Evolutionary conservation across 176 grass and related monocot genomes (phyloP).

Genomic region (Ensete glaucum): DNA sequence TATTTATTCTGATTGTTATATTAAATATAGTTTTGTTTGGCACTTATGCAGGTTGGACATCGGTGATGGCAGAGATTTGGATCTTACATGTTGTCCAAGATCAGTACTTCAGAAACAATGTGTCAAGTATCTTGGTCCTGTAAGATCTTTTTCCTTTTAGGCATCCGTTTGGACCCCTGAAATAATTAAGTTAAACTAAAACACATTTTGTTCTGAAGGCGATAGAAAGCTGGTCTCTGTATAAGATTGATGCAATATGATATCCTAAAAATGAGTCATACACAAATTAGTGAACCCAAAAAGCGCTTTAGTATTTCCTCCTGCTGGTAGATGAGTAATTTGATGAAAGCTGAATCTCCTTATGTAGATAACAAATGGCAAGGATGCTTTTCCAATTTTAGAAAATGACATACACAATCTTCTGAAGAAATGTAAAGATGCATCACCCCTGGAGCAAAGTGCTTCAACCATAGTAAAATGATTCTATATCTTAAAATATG

Average conservation of each 20-base stretch:
- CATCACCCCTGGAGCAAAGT: not conserved
- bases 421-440: not conserved
- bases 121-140: constrained; percentile 88
- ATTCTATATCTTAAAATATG: not conserved
- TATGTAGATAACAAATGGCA: not conserved
- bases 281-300: not conserved
- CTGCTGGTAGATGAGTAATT: not conserved
- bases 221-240: not conserved
- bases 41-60: constrained; percentile 63
- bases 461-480: not conserved
- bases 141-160: constrained; percentile 28
- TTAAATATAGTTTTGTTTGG: not conserved
- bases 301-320: not conserved
- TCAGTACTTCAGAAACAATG: constrained; percentile 57
- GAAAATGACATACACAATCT: not conserved
- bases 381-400: not conserved
- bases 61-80: constrained; percentile 74
- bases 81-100: constrained; percentile 65
- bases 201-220: not conserved
- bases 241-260: not conserved
- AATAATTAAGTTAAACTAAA: not conserved
- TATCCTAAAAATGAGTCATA: not conserved
- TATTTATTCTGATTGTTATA: too few relatives aligned
- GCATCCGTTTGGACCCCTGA: not conserved
- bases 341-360: too few relatives aligned